phyloP scores from a whole-genome alignment of 768 basidiomycete genomes.

The Lentinula sp. region DNA sequence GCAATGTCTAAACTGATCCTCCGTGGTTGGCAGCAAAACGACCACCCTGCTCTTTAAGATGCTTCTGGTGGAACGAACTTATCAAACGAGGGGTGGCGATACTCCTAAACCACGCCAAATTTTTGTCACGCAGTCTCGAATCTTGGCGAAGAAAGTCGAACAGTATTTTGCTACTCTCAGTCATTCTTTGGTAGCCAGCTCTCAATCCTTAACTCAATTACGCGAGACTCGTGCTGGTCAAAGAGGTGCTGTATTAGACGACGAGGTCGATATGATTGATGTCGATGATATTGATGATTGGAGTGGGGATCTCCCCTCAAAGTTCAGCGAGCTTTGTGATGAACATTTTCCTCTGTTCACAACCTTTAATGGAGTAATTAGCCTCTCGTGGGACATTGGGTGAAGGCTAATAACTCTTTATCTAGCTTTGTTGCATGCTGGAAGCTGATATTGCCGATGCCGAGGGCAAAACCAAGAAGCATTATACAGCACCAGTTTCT shows the following conservation, averaged over 20 bases:
- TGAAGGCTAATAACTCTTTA: neutral
- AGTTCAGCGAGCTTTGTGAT: constrained; percentile 51
- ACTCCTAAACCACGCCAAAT: constrained; percentile 54
- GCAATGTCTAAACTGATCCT: neutral
- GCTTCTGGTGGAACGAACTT: constrained; percentile 56
- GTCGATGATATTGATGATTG: constrained; percentile 35
- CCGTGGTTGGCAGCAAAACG: constrained; percentile 45
- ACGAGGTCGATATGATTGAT: constrained; percentile 25
- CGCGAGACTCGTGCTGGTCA: constrained; percentile 17
- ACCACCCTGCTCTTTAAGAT: constrained; percentile 77
- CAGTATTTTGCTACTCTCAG: constrained; percentile 54
- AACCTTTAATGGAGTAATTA: constrained; percentile 53
- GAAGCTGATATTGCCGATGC: constrained; percentile 36
- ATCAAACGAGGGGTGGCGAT: constrained; percentile 27
- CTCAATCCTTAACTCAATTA: constrained; percentile 32
- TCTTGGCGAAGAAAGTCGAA: constrained; percentile 65
- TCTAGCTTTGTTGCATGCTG: constrained; percentile 41
- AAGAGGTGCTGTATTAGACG: constrained; percentile 5
- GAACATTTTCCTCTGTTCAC: constrained; percentile 66
- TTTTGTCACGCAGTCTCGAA: constrained; percentile 66
- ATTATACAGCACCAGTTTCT: neutral
- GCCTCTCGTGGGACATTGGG: neutral
- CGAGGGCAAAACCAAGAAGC: neutral
- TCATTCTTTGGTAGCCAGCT: constrained; percentile 32
- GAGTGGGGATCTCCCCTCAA: constrained; percentile 39